Evolutionary conservation across 164 flowering plant species (phyloP).

Genomic region (Vitis rupestris): DNA sequence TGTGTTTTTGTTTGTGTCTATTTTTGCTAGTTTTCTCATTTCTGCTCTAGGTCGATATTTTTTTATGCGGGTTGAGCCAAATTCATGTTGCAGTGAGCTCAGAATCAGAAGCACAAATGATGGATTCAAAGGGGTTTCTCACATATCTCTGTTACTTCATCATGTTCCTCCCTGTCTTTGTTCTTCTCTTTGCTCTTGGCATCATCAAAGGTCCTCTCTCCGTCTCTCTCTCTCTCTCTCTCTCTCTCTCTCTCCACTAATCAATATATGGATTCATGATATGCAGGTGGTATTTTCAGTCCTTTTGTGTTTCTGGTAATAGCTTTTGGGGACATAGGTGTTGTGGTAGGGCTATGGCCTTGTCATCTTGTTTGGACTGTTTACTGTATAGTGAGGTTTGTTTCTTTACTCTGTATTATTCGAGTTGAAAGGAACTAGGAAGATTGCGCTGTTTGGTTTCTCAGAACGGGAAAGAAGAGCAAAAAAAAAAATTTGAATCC

Average conservation of each 20-base stretch:
- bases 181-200: conserved; percentile 3
- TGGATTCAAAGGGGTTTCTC: conserved; percentile 3
- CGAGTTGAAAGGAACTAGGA: neutral
- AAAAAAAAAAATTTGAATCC: neutral
- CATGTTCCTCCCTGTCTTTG: conserved; percentile 6
- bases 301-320: conserved; percentile 20
- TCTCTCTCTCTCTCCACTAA: too few relatives aligned
- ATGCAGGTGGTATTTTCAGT: conserved; percentile 12
- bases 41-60: too few relatives aligned
- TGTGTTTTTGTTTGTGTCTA: too few relatives aligned
- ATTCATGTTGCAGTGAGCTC: too few relatives aligned
- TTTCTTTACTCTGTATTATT: neutral
- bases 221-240: neutral
- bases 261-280: neutral
- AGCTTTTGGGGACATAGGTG: conserved; percentile 12
- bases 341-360: conserved; percentile 18
- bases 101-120: neutral
- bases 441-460: conserved; percentile 1
- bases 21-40: too few relatives aligned
- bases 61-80: too few relatives aligned
- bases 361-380: conserved; percentile 14
- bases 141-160: neutral
- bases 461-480: neutral
- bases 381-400: conserved; percentile 6
- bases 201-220: conserved; percentile 6